Percentiles rank a stretch among this genome's conserved stretches.
phyloP scores from a whole-genome alignment of 352 stramenopile genomes.

The Phytophthora tentaculata region DNA sequence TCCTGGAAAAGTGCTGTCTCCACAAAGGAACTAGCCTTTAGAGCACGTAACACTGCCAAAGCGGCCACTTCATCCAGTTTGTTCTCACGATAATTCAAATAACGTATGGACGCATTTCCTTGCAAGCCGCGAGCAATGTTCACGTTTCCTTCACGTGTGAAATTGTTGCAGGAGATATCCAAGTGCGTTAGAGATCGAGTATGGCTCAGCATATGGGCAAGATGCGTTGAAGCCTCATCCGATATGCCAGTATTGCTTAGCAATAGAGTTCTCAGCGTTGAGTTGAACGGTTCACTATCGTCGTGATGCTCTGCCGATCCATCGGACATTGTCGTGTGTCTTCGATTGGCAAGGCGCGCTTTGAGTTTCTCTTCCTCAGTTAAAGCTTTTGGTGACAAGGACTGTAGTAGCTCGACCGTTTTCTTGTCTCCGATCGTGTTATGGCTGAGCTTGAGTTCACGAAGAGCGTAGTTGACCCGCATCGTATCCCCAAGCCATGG shows the following conservation, averaged over 20 bases:
- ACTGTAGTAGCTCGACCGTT: conserved; percentile 52
- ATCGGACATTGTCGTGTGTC: conserved; percentile 29
- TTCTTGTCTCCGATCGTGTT: conserved; percentile 71
- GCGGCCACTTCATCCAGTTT: conserved; percentile 46
- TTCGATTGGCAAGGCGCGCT: conserved; percentile 41
- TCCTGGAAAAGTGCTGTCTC: conserved; percentile 61
- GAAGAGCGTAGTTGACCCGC: conserved; percentile 52
- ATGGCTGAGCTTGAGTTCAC: conserved; percentile 68
- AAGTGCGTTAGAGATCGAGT: conserved; percentile 62
- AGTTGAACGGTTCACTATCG: conserved; percentile 57
- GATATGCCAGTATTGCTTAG: conserved; percentile 70
- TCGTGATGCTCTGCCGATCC: conserved; percentile 8
- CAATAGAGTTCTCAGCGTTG: conserved; percentile 58
- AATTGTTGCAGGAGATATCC: conserved; percentile 61
- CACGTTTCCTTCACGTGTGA: conserved; percentile 41
- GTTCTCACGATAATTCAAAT: conserved; percentile 72
- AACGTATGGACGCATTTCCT: conserved; percentile 50
- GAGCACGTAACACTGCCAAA: conserved; percentile 41
- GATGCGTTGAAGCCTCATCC: conserved; percentile 49
- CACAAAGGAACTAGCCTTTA: conserved; percentile 45
- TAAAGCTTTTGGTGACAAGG: conserved; percentile 47
- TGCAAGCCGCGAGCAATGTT: conserved; percentile 56
- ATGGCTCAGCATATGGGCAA: conserved; percentile 51
- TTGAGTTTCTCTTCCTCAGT: conserved; percentile 67
- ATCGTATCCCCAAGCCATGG: conserved; percentile 72